Base-by-base conservation (phyloP, 805 yeast species). In the Saturnispora sekii region DNA sequence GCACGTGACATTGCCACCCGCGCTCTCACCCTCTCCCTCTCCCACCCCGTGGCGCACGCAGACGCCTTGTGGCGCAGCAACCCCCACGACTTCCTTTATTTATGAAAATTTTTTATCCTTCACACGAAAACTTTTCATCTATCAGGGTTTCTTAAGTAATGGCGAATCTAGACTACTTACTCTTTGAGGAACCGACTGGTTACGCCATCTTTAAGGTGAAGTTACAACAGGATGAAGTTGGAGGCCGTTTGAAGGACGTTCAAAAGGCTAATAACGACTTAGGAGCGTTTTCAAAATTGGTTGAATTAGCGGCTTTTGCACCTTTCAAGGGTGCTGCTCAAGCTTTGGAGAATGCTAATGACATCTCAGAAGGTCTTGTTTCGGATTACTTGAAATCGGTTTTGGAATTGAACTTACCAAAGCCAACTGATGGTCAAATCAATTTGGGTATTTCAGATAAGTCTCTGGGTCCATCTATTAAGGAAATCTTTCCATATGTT, bases 261-360 rank as follows among this genome's bases (percentile, higher is more conserved):
- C 97, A 93, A 71, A 80, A 79, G 55, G 89, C 95, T 48, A 75
- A 87, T 49, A 80, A 74, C 55, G 97, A 93, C 60, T 76, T 93
- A 53, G 81, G 81, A 51, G 75, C 79, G 62, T 89, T 93, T 64
- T 84, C 96, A 58, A 93, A 93, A 70, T 73, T 90, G 73, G 81
- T 93, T 56, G 95, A 89, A 67, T 76, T 93, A 46, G 94, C 86
- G 26, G 84, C 96, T 12, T 93, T 93, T 69, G 95, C 96, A 49
- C 98, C 98, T 41, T 93, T 93, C 77, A 89, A 93, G 69, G 97
- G 97, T 60, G 98, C 98, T 50, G 97, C 98, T 43, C 97, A 93
- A 68, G 98, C 98, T 49, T 77, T 93, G 60, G 97, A 90, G 68
- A 93, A 93, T 63, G 97, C 97, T 56, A 93, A 93, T 63, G 97